phyloP scores from a whole-genome alignment of 352 stramenopile species.

The Globisporangium canariense region DNA sequence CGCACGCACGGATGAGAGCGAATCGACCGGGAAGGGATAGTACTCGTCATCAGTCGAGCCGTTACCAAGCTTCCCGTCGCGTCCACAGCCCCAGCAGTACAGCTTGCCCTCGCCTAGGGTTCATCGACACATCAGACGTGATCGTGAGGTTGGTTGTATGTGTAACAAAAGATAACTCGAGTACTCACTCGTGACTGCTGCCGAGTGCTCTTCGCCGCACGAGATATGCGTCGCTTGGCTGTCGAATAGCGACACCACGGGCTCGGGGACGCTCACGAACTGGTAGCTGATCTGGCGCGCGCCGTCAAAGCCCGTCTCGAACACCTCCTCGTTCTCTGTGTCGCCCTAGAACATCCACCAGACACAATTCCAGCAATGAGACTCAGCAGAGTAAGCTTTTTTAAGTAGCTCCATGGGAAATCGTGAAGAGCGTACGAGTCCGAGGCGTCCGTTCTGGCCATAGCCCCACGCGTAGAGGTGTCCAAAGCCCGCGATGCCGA shows the following conservation, averaged over 20 bases:
- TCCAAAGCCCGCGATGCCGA: slow-evolving; percentile 37
- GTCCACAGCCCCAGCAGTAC: slow-evolving; percentile 67
- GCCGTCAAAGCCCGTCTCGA: slow-evolving; percentile 63
- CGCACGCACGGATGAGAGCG: slow-evolving; percentile 55
- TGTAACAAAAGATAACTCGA: neutral
- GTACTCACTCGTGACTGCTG: slow-evolving; percentile 56
- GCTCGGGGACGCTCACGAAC: slow-evolving; percentile 42
- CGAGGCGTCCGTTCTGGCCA: slow-evolving; percentile 59
- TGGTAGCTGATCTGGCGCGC: slow-evolving; percentile 67
- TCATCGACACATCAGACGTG: neutral
- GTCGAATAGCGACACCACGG: slow-evolving; percentile 44
- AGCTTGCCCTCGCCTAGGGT: slow-evolving; percentile 47
- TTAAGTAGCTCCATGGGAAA: neutral
- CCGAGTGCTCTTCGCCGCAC: slow-evolving; percentile 65
- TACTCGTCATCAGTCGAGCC: slow-evolving; percentile 54
- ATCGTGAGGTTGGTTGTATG: neutral
- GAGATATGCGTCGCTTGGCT: slow-evolving; percentile 44
- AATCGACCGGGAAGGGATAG: slow-evolving; percentile 40
- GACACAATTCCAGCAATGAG: neutral
- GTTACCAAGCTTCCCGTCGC: slow-evolving; percentile 69
- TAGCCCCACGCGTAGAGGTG: slow-evolving; percentile 71
- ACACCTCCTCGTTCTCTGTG: slow-evolving; percentile 62
- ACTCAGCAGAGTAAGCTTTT: neutral
- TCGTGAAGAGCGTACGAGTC: slow-evolving; percentile 32
- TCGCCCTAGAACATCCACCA: slow-evolving; percentile 36